These are phyloP conservation scores for Ustilaginoidea virens DNA, from an alignment of 2,329 filamentous ascomycete genomes.

Conservation along the genomic window DNA sequence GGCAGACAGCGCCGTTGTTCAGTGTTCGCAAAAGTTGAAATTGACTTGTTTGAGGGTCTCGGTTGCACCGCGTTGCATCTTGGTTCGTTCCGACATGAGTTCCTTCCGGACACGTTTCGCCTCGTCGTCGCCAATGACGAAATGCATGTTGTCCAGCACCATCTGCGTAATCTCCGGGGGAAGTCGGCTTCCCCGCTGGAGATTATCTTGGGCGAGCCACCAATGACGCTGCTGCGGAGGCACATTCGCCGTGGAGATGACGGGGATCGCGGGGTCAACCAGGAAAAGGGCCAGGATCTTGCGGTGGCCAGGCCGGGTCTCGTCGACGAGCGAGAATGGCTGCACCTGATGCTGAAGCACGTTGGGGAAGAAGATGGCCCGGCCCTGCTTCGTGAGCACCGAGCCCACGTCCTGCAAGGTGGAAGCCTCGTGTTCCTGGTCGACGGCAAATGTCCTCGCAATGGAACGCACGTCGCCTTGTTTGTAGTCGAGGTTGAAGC, in stretches of 20 bases:
- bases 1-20: too few species aligned
- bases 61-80: too few species aligned
- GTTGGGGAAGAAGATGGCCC: slow-evolving; percentile 42
- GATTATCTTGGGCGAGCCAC: slow-evolving; percentile 13
- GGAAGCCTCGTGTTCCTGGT: slow-evolving; percentile 3
- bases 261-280: slow-evolving; percentile 36
- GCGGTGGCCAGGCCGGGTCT: slow-evolving; percentile 37
- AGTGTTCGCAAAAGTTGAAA: too few species aligned
- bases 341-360: slow-evolving; percentile 33
- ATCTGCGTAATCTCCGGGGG: too few species aligned
- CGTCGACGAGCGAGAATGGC: slow-evolving; percentile 36
- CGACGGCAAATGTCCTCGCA: slow-evolving; percentile 19
- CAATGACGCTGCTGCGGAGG: slow-evolving; percentile 26
- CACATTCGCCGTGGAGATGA: slow-evolving; percentile 28
- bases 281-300: slow-evolving; percentile 46
- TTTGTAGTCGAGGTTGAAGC: slow-evolving; percentile 11
- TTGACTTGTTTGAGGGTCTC: too few species aligned
- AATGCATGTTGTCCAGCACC: too few species aligned
- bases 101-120: slow-evolving; percentile 6
- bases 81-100: slow-evolving; percentile 14
- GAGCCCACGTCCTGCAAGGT: slow-evolving; percentile 25
- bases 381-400: slow-evolving; percentile 28
- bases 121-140: not conserved
- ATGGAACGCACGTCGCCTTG: slow-evolving; percentile 20
- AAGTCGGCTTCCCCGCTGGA: too few species aligned